Percentiles rank a stretch among this genome's conserved stretches.
Evolutionary conservation across 192 early-diverging fungal species (phyloP).

Genomic region (Linnemannia hyalina): DNA sequence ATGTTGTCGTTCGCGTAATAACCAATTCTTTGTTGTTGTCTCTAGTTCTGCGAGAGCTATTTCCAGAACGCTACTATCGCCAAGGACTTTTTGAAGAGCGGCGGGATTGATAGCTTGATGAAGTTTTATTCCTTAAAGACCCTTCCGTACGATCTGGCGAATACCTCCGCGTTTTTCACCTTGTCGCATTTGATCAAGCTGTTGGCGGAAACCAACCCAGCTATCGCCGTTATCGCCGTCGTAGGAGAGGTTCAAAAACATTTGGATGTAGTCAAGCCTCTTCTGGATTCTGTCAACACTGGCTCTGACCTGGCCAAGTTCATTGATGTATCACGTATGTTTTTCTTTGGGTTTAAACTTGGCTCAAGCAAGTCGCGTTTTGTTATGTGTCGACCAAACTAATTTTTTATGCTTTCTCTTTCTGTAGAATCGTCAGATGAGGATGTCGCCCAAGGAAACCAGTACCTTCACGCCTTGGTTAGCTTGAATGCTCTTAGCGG

Average conservation of each 20-base stretch:
- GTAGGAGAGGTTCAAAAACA: constrained; percentile 62
- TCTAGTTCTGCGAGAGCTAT: constrained; percentile 84
- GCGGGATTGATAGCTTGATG: constrained; percentile 73
- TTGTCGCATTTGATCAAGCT: constrained; percentile 78
- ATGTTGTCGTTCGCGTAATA: background rate
- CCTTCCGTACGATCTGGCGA: constrained; percentile 81
- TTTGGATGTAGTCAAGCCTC: constrained; percentile 57
- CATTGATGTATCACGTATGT: constrained; percentile 71
- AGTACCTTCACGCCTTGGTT: constrained; percentile 68
- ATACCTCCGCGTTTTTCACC: constrained; percentile 72
- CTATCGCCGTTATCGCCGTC: constrained; percentile 64
- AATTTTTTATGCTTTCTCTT: background rate
- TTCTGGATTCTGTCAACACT: constrained; percentile 58
- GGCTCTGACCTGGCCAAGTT: constrained; percentile 62
- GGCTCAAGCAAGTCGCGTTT: background rate
- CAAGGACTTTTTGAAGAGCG: constrained; percentile 75
- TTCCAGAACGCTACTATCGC: constrained; percentile 84
- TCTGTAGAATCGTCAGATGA: constrained; percentile 56
- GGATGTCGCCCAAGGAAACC: constrained; percentile 62
- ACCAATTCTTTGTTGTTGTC: background rate
- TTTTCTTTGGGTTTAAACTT: background rate
- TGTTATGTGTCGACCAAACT: background rate
- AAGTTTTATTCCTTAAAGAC: constrained; percentile 73
- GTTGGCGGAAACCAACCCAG: constrained; percentile 74
- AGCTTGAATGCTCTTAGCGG: constrained; percentile 72